Percentiles rank a stretch among this genome's conserved stretches.
Conservation (phyloP, 495 filamentous ascomycete species). For the Aspergillus nidulans region DNA sequence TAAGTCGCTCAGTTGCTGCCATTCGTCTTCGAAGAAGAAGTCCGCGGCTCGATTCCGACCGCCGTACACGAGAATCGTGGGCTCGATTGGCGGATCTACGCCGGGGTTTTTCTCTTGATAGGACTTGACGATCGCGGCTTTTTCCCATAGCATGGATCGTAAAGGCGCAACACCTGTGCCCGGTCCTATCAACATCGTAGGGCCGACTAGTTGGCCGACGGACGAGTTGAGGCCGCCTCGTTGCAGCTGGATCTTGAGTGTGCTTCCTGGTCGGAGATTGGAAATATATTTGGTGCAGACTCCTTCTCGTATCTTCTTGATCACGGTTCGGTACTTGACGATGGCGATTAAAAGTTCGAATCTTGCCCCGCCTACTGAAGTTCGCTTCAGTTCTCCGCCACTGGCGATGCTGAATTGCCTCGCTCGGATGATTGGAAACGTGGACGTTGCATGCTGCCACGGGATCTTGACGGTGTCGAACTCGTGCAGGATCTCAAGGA, state of each 20-base stretch:
- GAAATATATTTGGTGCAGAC: conserved; percentile 86
- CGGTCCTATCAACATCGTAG: conserved; percentile 77
- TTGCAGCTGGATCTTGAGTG: conserved; percentile 55
- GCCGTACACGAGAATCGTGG: conserved; percentile 67
- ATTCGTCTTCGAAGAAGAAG: conserved; percentile 77
- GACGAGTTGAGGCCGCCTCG: conserved; percentile 52
- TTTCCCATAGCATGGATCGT: conserved; percentile 71
- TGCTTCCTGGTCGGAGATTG: conserved; percentile 52
- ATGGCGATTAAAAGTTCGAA: conserved; percentile 85
- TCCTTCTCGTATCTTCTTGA: conserved; percentile 79
- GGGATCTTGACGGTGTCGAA: conserved; percentile 82
- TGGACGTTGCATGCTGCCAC: conserved; percentile 60
- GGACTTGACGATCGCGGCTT: conserved; percentile 38
- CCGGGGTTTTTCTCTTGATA: conserved; percentile 32
- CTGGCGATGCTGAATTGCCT: conserved; percentile 88
- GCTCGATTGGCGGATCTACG: conserved; percentile 25
- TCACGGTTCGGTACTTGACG: conserved; percentile 84
- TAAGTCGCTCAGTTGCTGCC: conserved; percentile 42
- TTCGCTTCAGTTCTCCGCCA: conserved; percentile 52
- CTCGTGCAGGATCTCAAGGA: conserved; percentile 86
- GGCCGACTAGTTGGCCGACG: conserved; percentile 40
- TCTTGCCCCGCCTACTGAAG: conserved; percentile 34
- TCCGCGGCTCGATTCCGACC: conserved; percentile 69
- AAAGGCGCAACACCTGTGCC: conserved; percentile 92
- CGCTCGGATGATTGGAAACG: conserved; percentile 71